Evolutionary conservation across 2,329 filamentous ascomycete genomes (phyloP).

Genomic region (Podosphaera fusca): DNA sequence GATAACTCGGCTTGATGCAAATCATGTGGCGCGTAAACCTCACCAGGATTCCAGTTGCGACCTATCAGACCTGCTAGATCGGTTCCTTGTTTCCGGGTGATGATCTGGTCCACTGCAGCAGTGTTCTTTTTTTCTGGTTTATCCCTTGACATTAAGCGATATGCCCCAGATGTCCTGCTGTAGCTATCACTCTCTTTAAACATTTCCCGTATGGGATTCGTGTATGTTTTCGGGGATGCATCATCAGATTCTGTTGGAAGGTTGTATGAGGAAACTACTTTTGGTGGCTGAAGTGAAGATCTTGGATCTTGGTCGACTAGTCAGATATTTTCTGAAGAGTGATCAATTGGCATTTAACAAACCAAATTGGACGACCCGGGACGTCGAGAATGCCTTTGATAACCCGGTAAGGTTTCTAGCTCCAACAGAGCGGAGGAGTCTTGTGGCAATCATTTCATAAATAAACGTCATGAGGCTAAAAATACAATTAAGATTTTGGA

Average conservation of each 20-base stretch:
- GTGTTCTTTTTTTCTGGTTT: neutral
- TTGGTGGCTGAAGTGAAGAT: neutral
- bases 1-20: slow-evolving; percentile 52
- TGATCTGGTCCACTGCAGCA: neutral
- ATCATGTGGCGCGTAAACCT: slow-evolving; percentile 82
- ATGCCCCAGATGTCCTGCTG: neutral
- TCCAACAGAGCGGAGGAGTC: slow-evolving; percentile 14
- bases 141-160: neutral
- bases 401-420: slow-evolving; percentile 4
- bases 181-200: too few species aligned
- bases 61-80: slow-evolving; percentile 40
- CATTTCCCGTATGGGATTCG: too few species aligned
- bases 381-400: slow-evolving; percentile 11
- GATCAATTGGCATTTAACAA: slow-evolving; percentile 1
- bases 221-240: too few species aligned
- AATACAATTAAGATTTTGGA: too few species aligned
- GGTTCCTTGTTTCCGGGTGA: slow-evolving; percentile 5
- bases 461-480: neutral
- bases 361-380: slow-evolving; percentile 9
- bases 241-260: neutral
- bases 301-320: neutral
- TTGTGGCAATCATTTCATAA: slow-evolving; percentile 8
- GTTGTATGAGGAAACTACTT: neutral
- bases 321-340: neutral
- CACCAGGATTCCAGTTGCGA: slow-evolving; percentile 52